Evolutionary conservation across 208 protist genomes (phyloP).

Genomic region (Naegleria gruberi): DNA sequence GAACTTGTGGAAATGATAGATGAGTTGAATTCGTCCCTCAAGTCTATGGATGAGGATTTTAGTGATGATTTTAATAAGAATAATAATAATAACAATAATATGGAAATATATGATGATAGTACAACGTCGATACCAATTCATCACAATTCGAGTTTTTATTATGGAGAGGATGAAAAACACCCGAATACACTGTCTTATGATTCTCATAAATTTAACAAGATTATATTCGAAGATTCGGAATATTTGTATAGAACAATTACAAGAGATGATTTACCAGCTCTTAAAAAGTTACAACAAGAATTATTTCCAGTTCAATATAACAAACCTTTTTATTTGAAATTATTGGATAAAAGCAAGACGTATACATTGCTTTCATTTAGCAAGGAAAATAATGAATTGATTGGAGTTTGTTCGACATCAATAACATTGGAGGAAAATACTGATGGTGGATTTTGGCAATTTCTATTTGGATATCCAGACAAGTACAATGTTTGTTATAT

Average conservation of each 20-base stretch:
- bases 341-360: background rate
- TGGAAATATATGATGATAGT: no score
- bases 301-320: constrained; percentile 14
- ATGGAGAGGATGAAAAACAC: background rate
- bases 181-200: background rate
- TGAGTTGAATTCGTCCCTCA: no score
- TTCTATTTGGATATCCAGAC: background rate
- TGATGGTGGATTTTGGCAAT: background rate
- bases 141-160: no score
- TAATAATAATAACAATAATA: no score
- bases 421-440: background rate
- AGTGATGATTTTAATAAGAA: no score
- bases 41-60: no score
- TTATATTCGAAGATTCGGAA: background rate
- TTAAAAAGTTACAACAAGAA: background rate
- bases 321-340: background rate
- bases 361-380: background rate
- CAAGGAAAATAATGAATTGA: background rate
- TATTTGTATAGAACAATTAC: background rate
- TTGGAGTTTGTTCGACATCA: background rate
- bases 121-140: no score
- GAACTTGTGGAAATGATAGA: no score
- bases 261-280: background rate
- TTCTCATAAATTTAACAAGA: background rate
- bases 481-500: background rate